Evolutionary conservation across 305 asterid species (phyloP).

Genomic region (Fraxinus dipetala): DNA sequence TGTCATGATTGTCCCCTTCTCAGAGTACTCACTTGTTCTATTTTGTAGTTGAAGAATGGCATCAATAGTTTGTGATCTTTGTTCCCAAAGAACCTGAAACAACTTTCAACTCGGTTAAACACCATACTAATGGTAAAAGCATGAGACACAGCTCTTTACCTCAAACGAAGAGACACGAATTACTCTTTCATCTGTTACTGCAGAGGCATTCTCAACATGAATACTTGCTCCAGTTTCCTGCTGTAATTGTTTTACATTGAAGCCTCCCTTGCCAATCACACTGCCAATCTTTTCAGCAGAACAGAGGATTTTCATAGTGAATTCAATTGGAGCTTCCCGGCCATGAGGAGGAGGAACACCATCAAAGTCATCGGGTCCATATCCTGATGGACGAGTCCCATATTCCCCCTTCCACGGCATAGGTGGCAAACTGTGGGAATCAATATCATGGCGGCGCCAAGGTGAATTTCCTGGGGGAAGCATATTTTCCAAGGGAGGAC

Average conservation of each 20-base stretch:
- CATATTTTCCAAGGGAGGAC: conserved; percentile 50
- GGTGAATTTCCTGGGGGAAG: conserved; percentile 42
- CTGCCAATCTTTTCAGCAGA: conserved; percentile 70
- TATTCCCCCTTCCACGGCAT: conserved; percentile 45
- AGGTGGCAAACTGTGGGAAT: conserved; percentile 42
- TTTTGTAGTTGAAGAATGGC: conserved; percentile 78
- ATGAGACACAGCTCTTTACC: conserved; percentile 40
- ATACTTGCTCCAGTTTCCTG: conserved; percentile 73
- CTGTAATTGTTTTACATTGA: conserved; percentile 62
- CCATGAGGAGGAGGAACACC: conserved; percentile 48
- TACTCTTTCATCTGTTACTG: conserved; percentile 63
- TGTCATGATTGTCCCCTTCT: conserved; percentile 62
- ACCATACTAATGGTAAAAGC: conserved; percentile 15
- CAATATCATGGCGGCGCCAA: conserved; percentile 47
- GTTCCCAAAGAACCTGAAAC: conserved; percentile 56
- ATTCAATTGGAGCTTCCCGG: conserved; percentile 53
- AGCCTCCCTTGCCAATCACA: conserved; percentile 86
- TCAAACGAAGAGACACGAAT: conserved; percentile 66
- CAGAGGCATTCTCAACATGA: conserved; percentile 51
- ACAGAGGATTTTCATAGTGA: conserved; percentile 70
- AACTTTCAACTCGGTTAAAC: conserved; percentile 33
- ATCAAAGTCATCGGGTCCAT: conserved; percentile 46
- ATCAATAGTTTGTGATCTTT: conserved; percentile 67
- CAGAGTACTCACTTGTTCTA: conserved; percentile 58
- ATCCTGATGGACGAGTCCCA: conserved; percentile 44